A percentile compares a stretch with the other conserved stretches of the same genome.
These are phyloP conservation scores for Mucor velutinosus DNA, from an alignment of 371 early-diverging fungal genomes.

Conservation along the genomic window DNA sequence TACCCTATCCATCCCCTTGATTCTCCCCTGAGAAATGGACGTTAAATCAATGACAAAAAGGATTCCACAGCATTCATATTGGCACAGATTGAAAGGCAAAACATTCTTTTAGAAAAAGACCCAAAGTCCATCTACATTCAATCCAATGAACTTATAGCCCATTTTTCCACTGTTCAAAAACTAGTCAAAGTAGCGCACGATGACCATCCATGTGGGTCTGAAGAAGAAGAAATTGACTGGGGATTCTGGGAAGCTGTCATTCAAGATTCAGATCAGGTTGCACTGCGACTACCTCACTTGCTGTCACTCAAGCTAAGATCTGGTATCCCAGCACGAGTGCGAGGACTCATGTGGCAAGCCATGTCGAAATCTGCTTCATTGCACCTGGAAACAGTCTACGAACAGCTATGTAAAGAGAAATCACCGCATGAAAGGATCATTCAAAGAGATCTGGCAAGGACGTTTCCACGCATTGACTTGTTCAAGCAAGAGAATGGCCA, in stretches of 20 bases:
- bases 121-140: constrained; percentile 59
- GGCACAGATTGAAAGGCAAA: constrained; percentile 64
- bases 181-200: constrained; percentile 41
- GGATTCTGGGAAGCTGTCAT: constrained; percentile 94
- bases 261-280: constrained; percentile 75
- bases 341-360: constrained; percentile 92
- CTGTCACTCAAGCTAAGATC: constrained; percentile 70
- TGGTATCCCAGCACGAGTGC: constrained; percentile 83
- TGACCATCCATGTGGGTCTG: not conserved
- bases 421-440: constrained; percentile 91
- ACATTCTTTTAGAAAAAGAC: constrained; percentile 55
- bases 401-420: constrained; percentile 75
- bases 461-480: constrained; percentile 87
- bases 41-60: constrained; percentile 14
- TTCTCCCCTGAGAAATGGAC: not conserved
- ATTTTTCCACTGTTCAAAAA: constrained; percentile 50
- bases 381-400: constrained; percentile 81
- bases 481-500: constrained; percentile 83
- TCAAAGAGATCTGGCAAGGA: constrained; percentile 86
- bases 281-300: constrained; percentile 60
- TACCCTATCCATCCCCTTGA: not conserved
- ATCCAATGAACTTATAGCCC: constrained; percentile 54
- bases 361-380: constrained; percentile 81
- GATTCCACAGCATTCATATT: constrained; percentile 58
- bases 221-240: constrained; percentile 69